Evolutionary conservation across 2,329 filamentous ascomycete species (phyloP).

Genomic region (Ophiostoma piceae): DNA sequence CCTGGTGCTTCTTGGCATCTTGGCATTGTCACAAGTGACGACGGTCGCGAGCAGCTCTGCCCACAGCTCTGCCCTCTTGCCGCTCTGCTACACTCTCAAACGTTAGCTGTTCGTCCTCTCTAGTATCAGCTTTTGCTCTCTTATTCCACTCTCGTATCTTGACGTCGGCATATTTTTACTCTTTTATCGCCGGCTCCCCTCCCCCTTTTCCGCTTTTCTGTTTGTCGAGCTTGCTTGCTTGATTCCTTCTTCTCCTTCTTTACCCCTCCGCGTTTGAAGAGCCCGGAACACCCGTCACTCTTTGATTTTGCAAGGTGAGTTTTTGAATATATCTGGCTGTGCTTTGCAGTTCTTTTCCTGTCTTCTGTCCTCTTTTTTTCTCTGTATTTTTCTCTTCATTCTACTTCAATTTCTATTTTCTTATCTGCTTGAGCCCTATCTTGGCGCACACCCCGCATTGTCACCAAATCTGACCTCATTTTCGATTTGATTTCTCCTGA

Average conservation of each 20-base stretch:
- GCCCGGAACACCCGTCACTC: constrained; percentile 3
- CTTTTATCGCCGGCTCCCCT: neutral
- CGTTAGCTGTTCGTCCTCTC: neutral
- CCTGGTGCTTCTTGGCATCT: constrained; percentile 25
- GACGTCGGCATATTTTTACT: neutral
- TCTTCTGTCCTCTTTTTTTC: neutral
- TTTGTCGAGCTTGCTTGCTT: neutral
- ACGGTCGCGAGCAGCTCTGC: neutral
- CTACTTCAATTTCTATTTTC: neutral
- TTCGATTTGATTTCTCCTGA: neutral
- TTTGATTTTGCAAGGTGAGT: neutral
- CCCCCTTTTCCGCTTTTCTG: neutral
- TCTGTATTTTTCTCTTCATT: constrained; percentile 13
- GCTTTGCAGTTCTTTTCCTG: neutral
- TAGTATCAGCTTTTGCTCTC: too few relatives aligned
- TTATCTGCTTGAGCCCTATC: neutral
- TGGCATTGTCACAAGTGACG: constrained; percentile 25
- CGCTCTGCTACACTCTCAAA: neutral
- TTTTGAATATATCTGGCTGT: neutral
- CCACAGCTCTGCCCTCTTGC: neutral
- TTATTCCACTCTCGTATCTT: constrained; percentile 10
- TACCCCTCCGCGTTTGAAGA: constrained; percentile 12
- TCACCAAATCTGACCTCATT: neutral
- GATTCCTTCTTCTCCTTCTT: neutral
- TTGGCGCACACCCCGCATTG: constrained; percentile 2